Evolutionary conservation across 2,329 filamentous ascomycete genomes (phyloP), one percentile per base, ranked within the genome.

Genomic region (Fusarium chaquense): DNA sequence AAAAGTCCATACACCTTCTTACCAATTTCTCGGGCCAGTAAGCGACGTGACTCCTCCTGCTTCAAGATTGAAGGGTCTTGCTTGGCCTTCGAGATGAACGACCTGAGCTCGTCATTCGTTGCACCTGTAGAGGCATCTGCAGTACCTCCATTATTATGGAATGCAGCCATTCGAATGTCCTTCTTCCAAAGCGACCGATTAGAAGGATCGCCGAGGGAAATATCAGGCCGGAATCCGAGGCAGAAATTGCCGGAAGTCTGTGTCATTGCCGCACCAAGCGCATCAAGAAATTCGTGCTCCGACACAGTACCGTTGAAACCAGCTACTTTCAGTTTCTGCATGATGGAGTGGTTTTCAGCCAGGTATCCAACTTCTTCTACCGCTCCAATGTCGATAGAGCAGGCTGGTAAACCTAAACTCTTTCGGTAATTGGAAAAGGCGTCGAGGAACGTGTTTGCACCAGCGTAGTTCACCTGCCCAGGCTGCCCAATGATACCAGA

Each of bases 1-100:
- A 58, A 20, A 16, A 58, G 52, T 4, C 57, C 30, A 16, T 57
- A 59, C 11, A 59, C 57, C 50, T 59, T 59, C 4, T 57, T 57
- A 9, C 57, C 51, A 16, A 58, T 58, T 15, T 58, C 49, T 4
- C 26, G 22, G 5, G 49, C 56, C 6, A 58, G 56, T 15, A 58
- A 28, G 8, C 16, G 49, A 32, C 38, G 15, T 2, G 49, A 44
- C 3, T 58, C 56, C 1, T 22, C 13, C 12, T 44, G 49, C 9
- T 18, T 36, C 5, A 55, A 24, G 18, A 58, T 10, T 7, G 56
- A 32, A 11, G 49, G 30, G 15, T 58, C 49, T 11, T 55, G 32
- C n/a, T 58, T 58, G 10, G 56, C 49, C 10, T 18, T 55, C 9
- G 56, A 6, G 9, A 55, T 54, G 6, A 58, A 58, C 3, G 49